Base-by-base conservation (phyloP, 805 yeast species). In the Candida pseudoglaebosa region DNA sequence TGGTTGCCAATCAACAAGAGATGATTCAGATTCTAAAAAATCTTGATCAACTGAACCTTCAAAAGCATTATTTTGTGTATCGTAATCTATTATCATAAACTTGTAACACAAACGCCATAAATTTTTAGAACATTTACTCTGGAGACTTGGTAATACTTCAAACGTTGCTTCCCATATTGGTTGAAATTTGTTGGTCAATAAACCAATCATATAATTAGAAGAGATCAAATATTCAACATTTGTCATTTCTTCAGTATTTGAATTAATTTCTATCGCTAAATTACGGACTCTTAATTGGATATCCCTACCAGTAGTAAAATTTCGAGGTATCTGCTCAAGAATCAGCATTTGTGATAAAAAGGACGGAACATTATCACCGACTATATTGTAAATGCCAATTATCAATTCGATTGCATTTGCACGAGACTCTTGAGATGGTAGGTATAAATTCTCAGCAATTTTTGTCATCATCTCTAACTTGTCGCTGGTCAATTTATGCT, bases 111-210 rank as follows among this genome's bases (percentile, higher is more conserved):
- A 51, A 0, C 67, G 54, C 95, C 96, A 88, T 0, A 84, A 63
- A 9, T 65, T 35, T 0, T 57, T 60, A 13, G 71, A 66, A 29
- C 64, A 54, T 3, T 43, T 40, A 4, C 37, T 39, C 2, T 29
- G 26, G 13, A 82, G 57, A 3, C 58, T 52, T 1, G 80, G 76
- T 4, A 86, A 52, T 3, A 75, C 71, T 43, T 82, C 91, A 38
- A 71, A 62, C 2, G 84, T 84, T 4, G 84, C 88, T 14, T 77
- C 73, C 95, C 96, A 89, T 10, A 84, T 72, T 1, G 98, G 98
- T 40, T 87, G 84, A 49, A 91, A 88, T 41, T 77, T 75, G 24
- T 80, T 80, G 3, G 87, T 70, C 31, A 90, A 61, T 43, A 84
- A 70, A 24, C 98, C 98, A 38, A 67, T 54, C 16, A 59, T 37